Base-by-base conservation (phyloP, 805 yeast species). In the Clavispora vitiphila region DNA sequence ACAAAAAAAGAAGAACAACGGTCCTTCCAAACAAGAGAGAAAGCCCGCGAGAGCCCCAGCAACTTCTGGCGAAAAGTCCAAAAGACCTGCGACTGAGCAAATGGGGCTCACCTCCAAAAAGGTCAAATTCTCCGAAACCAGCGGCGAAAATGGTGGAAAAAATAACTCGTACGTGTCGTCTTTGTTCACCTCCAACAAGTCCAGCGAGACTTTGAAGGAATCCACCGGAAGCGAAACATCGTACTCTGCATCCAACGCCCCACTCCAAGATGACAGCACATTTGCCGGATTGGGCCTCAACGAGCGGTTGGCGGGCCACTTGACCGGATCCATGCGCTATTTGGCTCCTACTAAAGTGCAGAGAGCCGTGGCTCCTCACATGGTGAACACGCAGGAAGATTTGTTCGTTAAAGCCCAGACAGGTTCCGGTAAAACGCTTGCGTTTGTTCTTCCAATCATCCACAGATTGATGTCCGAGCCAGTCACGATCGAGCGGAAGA, bases 371-470 rank as follows among this genome's bases (percentile, higher is more conserved):
- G 69, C 89, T 8, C 96, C 98, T 80, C 22, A 51, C 77, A 41
- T 61, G 25, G 42, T 49, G 12, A 46, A 55, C 15, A 44, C 56
- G 22, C 65, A 73, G 16, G 63, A 69, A 24, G 99, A 93, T 62
- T 66, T 89, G 42, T 85, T 93, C 51, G 85, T 93, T 36, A 95
- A 89, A 57, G 96, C 99, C 0, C 97, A 95, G 64, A 93, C 99
- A 0, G 99, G 99, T 40, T 90, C 98, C 0, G 99, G 99, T 62
- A 93, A 93, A 62, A 93, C 99, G 0, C 64, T 93, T 42, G 82
- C 98, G 0, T 95, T 86, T 59, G 68, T 83, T 3, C 65, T 95
- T 29, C 99, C 99, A 1, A 81, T 95, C 16, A 62, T 91, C 48
- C 80, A 86, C 49, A 75, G 79, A 44, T 69, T 93, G 34, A 77